Percentiles rank a stretch among this genome's conserved stretches.
Conservation (phyloP, 1,284 basidiomycete species). For the Papiliotrema laurentii region DNA sequence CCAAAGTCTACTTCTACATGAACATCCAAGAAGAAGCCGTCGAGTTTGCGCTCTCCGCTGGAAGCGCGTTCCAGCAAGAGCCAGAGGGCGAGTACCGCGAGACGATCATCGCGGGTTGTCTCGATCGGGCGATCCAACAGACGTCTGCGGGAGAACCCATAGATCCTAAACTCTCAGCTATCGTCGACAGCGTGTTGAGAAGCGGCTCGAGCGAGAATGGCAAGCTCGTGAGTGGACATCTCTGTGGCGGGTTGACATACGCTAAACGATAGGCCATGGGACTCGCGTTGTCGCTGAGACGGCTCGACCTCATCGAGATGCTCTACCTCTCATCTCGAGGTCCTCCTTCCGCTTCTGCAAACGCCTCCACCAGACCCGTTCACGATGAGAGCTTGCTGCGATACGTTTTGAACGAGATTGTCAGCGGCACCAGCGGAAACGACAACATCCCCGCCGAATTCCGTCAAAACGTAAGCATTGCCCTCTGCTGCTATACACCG, state of each 20-base stretch:
- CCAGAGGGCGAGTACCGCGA: conserved; percentile 78
- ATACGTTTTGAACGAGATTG: conserved; percentile 84
- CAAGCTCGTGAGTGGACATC: conserved; percentile 62
- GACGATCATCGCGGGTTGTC: conserved; percentile 89
- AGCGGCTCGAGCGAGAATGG: conserved; percentile 76
- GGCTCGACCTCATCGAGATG: conserved; percentile 75
- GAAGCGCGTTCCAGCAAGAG: conserved; percentile 73
- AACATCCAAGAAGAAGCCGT: conserved; percentile 17
- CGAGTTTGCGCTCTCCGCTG: conserved; percentile 20
- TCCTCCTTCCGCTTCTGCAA: conserved; percentile 19
- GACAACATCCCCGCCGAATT: conserved; percentile 41
- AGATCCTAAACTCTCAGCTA: conserved; percentile 69
- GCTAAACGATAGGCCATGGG: conserved; percentile 69
- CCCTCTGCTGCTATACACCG: neutral
- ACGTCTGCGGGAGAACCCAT: conserved; percentile 54
- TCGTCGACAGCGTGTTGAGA: conserved; percentile 81
- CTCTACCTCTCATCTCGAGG: conserved; percentile 55
- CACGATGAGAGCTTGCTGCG: conserved; percentile 71
- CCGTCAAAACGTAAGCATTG: conserved; percentile 56
- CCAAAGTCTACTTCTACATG: conserved; percentile 94
- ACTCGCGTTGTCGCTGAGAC: conserved; percentile 81
- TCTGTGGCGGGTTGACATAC: conserved; percentile 1
- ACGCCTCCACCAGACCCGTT: conserved; percentile 20
- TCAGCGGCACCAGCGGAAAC: conserved; percentile 55
- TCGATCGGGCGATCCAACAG: conserved; percentile 75